A percentile compares a stretch with the other conserved stretches of the same genome.
These are phyloP conservation scores for Globisporangium nagaii DNA, from an alignment of 352 stramenopile genomes.

Conservation along the genomic window DNA sequence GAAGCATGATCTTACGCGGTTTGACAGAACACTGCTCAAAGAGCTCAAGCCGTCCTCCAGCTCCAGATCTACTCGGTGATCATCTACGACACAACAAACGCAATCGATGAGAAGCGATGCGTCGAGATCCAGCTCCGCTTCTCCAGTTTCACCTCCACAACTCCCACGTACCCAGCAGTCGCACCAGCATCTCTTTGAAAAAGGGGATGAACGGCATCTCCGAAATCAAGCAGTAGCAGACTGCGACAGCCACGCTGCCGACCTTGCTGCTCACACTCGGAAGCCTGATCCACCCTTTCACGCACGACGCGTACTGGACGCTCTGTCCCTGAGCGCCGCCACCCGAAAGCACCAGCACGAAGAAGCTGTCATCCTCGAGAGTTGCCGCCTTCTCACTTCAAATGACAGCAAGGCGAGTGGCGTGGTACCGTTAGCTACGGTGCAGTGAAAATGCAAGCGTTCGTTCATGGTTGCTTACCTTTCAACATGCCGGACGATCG, in stretches of 20 bases:
- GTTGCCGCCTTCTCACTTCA: background rate
- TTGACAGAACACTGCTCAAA: slow-evolving; percentile 32
- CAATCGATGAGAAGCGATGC: background rate
- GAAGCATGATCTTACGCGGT: slow-evolving; percentile 21
- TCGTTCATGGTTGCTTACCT: background rate
- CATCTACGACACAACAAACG: background rate
- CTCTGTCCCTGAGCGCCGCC: slow-evolving; percentile 39
- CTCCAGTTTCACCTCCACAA: no score
- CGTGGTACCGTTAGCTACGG: no score
- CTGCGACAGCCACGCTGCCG: slow-evolving; percentile 15
- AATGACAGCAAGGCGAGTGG: no score
- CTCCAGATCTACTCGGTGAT: slow-evolving; percentile 6
- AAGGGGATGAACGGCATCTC: slow-evolving; percentile 40
- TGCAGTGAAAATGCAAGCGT: no score
- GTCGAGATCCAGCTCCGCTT: background rate
- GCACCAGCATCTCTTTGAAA: slow-evolving; percentile 26
- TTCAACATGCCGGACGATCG: background rate
- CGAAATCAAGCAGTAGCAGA: slow-evolving; percentile 51
- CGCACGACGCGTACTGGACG: slow-evolving; percentile 51
- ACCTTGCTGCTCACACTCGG: slow-evolving; percentile 3
- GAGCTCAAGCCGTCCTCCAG: slow-evolving; percentile 1
- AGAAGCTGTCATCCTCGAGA: slow-evolving; percentile 20
- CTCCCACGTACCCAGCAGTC: slow-evolving; percentile 27
- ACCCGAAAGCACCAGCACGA: slow-evolving; percentile 48
- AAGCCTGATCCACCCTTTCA: slow-evolving; percentile 32